Base-by-base conservation (phyloP, 2,329 filamentous ascomycete species). In the Apiospora phragmitis region DNA sequence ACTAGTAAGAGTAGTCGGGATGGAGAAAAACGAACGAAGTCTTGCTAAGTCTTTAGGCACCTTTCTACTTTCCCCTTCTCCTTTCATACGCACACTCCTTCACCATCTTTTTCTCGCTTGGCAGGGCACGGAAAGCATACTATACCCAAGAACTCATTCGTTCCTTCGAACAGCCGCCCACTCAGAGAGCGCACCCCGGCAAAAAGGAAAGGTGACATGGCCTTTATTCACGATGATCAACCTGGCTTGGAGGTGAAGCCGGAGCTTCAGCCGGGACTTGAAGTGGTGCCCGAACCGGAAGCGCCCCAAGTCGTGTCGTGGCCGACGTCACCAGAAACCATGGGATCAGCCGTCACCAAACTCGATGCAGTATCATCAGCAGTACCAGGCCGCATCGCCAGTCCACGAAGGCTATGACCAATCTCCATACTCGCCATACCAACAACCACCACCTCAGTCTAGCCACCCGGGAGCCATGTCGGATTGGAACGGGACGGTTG, bases 271-370 rank as follows among this genome's bases (percentile, higher is more conserved):
- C 67, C 67, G 14, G 67, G 67, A 4, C 45, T 68, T 29, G 67
- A 68, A 55, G 67, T 68, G 29, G 43, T 38, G 18, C 73, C 73
- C 21, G 75, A 73, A 24, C 65, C 73, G 6, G 73, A 73, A 21
- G 43, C 72, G 35, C 75, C 74, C 14, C 72, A 76, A 3, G 74
- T 75, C 4, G 65, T 76, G 18, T 45, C 74, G 12, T 73, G 73
- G 9, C 75, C 75, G n/a, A 70, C 69, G 9, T 2, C 73, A 49
- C 68, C 68, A 72, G 43, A 75, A 75, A n/a, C 65, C 71, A 29
- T 71, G 72, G 62, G 70, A 72, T 47, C 66, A 66, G 65, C 65
- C 68, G 45, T 32, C 66, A 41, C 71, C 70, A 26, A 66, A 55
- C 24, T 67, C 73, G 7, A 55, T 67, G 26, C 59, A 32, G 6